Evolutionary conservation across 1,139 yeast species (phyloP).

Genomic region (Yamadazyma diddensiae): DNA sequence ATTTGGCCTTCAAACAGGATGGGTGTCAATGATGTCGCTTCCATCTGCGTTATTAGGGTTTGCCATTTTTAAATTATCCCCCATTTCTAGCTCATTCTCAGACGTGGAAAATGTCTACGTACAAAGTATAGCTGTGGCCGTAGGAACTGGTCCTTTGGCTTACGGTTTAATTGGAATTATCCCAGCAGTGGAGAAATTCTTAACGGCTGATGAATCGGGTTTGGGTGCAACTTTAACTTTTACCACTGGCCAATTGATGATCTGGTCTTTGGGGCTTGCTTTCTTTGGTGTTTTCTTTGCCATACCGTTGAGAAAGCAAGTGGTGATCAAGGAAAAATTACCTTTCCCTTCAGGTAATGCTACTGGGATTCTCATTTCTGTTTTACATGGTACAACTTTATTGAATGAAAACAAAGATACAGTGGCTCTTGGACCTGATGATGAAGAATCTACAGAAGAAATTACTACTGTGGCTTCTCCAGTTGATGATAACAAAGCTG

Average conservation of each 20-base stretch:
- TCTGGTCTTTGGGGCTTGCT: conserved; percentile 86
- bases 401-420: conserved; percentile 33
- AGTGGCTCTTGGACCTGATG: neutral
- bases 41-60: conserved; percentile 90
- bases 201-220: conserved; percentile 78
- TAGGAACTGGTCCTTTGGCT: conserved; percentile 95
- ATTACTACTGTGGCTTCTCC: neutral
- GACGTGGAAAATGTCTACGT: conserved; percentile 92
- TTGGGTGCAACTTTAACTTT: conserved; percentile 39
- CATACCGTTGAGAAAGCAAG: conserved; percentile 80
- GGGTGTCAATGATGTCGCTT: conserved; percentile 99
- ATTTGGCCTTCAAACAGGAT: conserved; percentile 95
- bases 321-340: conserved; percentile 76
- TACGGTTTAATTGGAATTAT: conserved; percentile 95
- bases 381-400: conserved; percentile 68
- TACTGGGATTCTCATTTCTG: conserved; percentile 88
- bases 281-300: conserved; percentile 96
- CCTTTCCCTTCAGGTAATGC: conserved; percentile 97
- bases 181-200: conserved; percentile 90
- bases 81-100: conserved; percentile 53
- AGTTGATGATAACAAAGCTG: conserved; percentile 1
- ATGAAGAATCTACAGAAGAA: neutral
- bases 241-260: conserved; percentile 48
- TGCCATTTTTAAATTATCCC: conserved; percentile 66
- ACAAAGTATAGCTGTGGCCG: conserved; percentile 93